Base-by-base conservation (phyloP, 352 stramenopile species). In the Pythium monospermum region DNA sequence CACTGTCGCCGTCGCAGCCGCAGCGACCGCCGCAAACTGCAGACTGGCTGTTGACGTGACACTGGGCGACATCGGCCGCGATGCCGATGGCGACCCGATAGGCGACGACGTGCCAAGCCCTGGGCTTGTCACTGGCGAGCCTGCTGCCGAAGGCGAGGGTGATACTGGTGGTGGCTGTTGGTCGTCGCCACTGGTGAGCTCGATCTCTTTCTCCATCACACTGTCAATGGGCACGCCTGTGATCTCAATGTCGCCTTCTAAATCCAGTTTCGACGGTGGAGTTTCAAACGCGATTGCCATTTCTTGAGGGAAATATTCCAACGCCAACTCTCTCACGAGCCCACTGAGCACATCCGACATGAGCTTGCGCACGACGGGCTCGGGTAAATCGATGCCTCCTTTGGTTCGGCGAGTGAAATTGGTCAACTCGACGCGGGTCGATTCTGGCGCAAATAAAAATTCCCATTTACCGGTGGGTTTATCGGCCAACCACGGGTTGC, bases 231-330 rank as follows among this genome's bases (percentile, higher is more conserved):
- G 36, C 8, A 71, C 54, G 2, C 75, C 80, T 2, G 54, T 64
- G 43, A 91, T 72, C 35, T 74, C 60, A 1, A 91, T 54, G 10
- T 76, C 53, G 4, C 79, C 76, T 33, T 82, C 69, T 6, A 87
- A 52, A 36, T 91, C 72, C 13, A 89, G 41, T 30, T 82, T 85
- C 1, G 63, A 59, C 18, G 80, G 76, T 21, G 73, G 77, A 12
- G 66, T 53, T 3, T 77, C 66, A 37, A 89, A 87, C 4, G 68
- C 63, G 10, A 76, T 31, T 6, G 75, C 76, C 19, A 91, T 41
- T 35, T 91, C 81, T 16, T 61, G 68, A 0, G 81, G 81, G 23
- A 91, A 83, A 44, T 89, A 89, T 6, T 76, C 45, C 7, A 88
- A 50, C 5, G 69, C 66, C 8, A 88, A 48, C 32, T 89, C 74